Percentiles rank a stretch among this genome's conserved stretches.
These are phyloP conservation scores for Heimioporus sp. DNA, from an alignment of 768 basidiomycete genomes.

Conservation along the genomic window DNA sequence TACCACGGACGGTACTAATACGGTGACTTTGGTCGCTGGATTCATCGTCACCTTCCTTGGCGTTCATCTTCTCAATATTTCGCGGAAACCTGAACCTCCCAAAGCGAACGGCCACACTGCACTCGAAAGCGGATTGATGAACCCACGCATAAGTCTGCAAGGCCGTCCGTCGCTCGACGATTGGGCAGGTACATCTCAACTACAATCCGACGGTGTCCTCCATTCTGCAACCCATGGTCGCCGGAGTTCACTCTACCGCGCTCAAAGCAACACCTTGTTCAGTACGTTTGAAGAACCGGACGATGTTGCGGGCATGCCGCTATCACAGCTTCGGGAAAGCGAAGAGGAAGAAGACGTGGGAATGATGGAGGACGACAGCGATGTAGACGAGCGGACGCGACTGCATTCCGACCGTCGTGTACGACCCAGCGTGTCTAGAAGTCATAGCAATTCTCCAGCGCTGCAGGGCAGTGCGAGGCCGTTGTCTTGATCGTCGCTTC, in stretches of 20 bases:
- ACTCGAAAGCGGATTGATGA: constrained; percentile 65
- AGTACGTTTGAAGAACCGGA: constrained; percentile 64
- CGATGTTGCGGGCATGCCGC: constrained; percentile 39
- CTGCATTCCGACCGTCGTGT: constrained; percentile 27
- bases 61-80: constrained; percentile 90
- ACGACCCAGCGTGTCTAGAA: constrained; percentile 42
- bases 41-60: constrained; percentile 94
- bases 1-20: constrained; percentile 78
- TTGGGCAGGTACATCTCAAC: constrained; percentile 48
- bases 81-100: constrained; percentile 54
- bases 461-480: constrained; percentile 29
- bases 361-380: constrained; percentile 39
- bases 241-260: constrained; percentile 61
- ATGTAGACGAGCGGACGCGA: constrained; percentile 44
- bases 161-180: constrained; percentile 81
- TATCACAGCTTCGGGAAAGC: constrained; percentile 64
- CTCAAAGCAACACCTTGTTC: constrained; percentile 68
- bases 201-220: constrained; percentile 25
- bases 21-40: constrained; percentile 83
- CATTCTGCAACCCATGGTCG: constrained; percentile 53
- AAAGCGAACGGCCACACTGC: constrained; percentile 47
- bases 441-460: constrained; percentile 52
- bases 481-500: constrained; percentile 7
- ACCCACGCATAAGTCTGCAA: constrained; percentile 78
- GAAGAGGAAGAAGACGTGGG: constrained; percentile 49